Evolutionary conservation across 768 basidiomycete genomes (phyloP), one percentile per base, ranked within the genome.

Genomic region (Suillus luteus): DNA sequence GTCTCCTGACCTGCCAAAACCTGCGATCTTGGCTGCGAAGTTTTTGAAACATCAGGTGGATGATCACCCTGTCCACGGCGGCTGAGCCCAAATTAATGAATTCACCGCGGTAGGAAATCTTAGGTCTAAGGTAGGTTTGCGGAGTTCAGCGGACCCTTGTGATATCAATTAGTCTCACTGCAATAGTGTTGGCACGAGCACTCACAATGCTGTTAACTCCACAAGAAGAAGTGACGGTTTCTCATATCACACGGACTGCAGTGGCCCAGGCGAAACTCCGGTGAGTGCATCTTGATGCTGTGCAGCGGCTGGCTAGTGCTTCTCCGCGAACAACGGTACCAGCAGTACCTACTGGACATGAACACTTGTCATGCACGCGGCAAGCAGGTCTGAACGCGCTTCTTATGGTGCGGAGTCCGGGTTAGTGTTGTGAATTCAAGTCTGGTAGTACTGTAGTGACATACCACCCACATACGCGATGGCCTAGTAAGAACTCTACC

Each of bases 61-160:
- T 15, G 15, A 31, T 31, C 27, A 19, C 31, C 19, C 5, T 11
- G 31, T 17, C 9, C 27, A 31, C 27, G 4, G 51, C 17, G 15
- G 27, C 27, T 52, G 27, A 31, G 51, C 17, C 9, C 27, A 33
- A n/a, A 54, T 54, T 19, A 54, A 54, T 33, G 52, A 54, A 54
- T n/a, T 33, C 5, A n/a, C 31, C 10, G 5, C 19, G 17, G 10
- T 24, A 49, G 14, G 24, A 4, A 24, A 15, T 7, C 14, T 14
- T 33, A 19, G 10, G 10, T 33, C 17, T 52, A 9, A 52, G 5
- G 17, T 19, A 17, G 17, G 31, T n/a, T 33, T 54, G 52, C 17
- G 31, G 31, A 54, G 52, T 54, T 54, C 31, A 54, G 11, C 31
- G 19, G 17, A 54, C 31, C 52, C 52, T 54, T 33, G 52, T 54